Evolutionary conservation across 139 green algal species (phyloP).

Genomic region (Desmodesmus armatus): DNA sequence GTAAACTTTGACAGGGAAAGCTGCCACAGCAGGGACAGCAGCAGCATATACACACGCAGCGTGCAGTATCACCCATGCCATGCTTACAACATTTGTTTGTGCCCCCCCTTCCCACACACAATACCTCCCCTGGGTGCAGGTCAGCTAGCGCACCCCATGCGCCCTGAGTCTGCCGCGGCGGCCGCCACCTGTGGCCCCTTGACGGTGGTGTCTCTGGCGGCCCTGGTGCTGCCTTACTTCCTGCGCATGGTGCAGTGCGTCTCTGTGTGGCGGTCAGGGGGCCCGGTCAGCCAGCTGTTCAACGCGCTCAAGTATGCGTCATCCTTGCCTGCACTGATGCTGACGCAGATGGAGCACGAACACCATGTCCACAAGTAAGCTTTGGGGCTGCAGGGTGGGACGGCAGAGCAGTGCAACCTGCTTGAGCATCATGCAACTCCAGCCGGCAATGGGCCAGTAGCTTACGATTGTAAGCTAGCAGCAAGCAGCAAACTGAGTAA

Average conservation of each 20-base stretch:
- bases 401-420: no score
- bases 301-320: conserved; percentile 97
- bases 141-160: conserved; percentile 2
- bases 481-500: not conserved
- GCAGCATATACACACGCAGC: not conserved
- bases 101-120: not conserved
- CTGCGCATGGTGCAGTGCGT: conserved; percentile 95
- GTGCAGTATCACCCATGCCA: not conserved
- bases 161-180: not conserved
- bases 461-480: no score
- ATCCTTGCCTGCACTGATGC: conserved; percentile 93
- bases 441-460: not conserved
- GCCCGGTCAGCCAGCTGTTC: conserved; percentile 61
- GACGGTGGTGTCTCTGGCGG: conserved; percentile 63
- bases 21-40: no score
- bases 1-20: no score
- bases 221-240: conserved; percentile 84
- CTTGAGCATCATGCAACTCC: no score
- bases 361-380: conserved; percentile 69
- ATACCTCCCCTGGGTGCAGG: no score
- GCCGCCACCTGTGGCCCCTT: conserved; percentile 28
- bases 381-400: no score
- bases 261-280: conserved; percentile 54
- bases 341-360: conserved; percentile 80
- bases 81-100: not conserved